Conservation (phyloP, 352 stramenopile genomes). For the Pythium sp. region DNA sequence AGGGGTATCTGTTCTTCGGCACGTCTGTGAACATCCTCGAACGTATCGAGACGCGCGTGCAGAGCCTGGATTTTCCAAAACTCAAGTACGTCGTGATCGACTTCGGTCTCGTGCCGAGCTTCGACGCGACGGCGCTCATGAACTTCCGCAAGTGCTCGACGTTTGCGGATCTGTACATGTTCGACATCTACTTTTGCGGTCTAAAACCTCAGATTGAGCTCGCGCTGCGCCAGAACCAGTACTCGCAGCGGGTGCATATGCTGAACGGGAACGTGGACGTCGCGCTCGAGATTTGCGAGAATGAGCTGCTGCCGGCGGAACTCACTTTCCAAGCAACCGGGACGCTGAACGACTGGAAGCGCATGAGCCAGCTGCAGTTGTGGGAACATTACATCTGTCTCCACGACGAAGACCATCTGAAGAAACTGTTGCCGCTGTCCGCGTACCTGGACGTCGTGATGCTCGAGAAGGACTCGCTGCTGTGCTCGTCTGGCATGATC, state of each 20-base stretch:
- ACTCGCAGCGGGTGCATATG: slow-evolving; percentile 45
- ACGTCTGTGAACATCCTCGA: slow-evolving; percentile 78
- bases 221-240: slow-evolving; percentile 44
- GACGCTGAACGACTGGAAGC: slow-evolving; percentile 51
- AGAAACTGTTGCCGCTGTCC: slow-evolving; percentile 57
- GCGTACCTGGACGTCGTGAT: slow-evolving; percentile 62
- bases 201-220: slow-evolving; percentile 49
- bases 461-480: slow-evolving; percentile 34
- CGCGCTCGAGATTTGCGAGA: slow-evolving; percentile 66
- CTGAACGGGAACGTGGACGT: slow-evolving; percentile 51
- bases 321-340: slow-evolving; percentile 29
- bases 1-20: slow-evolving; percentile 83
- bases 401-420: slow-evolving; percentile 23
- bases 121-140: slow-evolving; percentile 72
- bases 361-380: slow-evolving; percentile 58
- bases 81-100: slow-evolving; percentile 74
- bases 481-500: slow-evolving; percentile 35
- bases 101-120: slow-evolving; percentile 74
- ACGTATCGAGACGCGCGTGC: slow-evolving; percentile 68
- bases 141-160: slow-evolving; percentile 70
- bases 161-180: slow-evolving; percentile 61
- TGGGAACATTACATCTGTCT: slow-evolving; percentile 67
- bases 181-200: slow-evolving; percentile 80
- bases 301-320: slow-evolving; percentile 47
- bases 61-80: slow-evolving; percentile 50